Evolutionary conservation across 140 eudicot species (phyloP).

Genomic region (Flaveria floridana): DNA sequence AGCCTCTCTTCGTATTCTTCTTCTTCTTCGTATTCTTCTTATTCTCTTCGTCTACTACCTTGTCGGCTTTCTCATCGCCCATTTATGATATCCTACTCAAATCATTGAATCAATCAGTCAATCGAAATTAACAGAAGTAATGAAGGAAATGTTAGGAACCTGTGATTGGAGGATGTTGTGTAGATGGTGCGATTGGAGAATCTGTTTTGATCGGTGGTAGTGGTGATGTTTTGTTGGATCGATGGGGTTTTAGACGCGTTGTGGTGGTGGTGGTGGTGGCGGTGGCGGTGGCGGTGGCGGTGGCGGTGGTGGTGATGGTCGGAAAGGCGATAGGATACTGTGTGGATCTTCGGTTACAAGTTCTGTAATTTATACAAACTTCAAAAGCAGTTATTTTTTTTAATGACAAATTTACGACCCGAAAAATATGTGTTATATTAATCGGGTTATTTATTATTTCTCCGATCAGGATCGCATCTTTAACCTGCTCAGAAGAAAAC

Average conservation of each 20-base stretch:
- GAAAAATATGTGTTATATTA: no score
- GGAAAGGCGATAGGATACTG: not conserved
- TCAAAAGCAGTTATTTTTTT: no score
- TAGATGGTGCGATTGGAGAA: not conserved
- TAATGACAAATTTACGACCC: no score
- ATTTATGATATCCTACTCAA: constrained; percentile 9
- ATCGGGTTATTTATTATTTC: no score
- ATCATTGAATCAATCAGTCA: not conserved
- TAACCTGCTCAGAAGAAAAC: no score
- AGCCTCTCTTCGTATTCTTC: constrained; percentile 19
- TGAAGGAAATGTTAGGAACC: not conserved
- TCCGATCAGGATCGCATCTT: no score
- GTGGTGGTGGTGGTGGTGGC: not conserved
- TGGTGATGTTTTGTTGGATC: not conserved
- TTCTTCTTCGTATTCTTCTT: constrained; percentile 10
- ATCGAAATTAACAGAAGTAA: not conserved
- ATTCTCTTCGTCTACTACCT: constrained; percentile 25
- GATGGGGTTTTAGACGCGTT: not conserved
- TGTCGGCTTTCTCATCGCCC: constrained; percentile 21
- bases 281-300: not conserved
- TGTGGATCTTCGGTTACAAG: not conserved
- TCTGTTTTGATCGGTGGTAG: not conserved
- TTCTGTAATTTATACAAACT: no score
- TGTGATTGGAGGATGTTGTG: not conserved
- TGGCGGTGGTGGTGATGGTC: not conserved